Evolutionary conservation across 2,329 filamentous ascomycete genomes (phyloP).

Genomic region (Fusarium phyllophilum): DNA sequence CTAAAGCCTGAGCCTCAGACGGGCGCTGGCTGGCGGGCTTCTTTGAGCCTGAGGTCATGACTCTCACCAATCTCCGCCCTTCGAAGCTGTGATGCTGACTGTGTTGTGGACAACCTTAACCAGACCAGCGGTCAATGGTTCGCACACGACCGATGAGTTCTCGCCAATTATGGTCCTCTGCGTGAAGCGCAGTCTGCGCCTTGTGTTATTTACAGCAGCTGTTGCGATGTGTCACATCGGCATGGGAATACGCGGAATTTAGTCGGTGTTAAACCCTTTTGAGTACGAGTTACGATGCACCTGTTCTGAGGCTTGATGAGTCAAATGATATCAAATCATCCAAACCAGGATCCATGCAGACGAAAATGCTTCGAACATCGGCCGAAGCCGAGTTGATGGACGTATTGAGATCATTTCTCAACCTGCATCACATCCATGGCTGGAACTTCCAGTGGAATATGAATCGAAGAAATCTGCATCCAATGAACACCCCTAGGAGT

Average conservation of each 20-base stretch:
- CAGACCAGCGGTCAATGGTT: constrained; percentile 34
- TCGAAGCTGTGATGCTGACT: constrained; percentile 27
- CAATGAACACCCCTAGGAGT: constrained; percentile 4
- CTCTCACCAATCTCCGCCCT: constrained; percentile 30
- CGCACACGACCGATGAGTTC: constrained; percentile 9
- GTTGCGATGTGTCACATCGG: background rate
- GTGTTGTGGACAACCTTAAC: constrained; percentile 35
- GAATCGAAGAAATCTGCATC: constrained; percentile 18
- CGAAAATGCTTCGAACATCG: constrained; percentile 9
- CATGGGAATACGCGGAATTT: constrained; percentile 20
- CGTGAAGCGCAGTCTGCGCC: constrained; percentile 15
- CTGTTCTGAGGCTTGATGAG: constrained; percentile 7
- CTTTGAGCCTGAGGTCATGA: background rate
- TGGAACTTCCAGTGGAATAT: constrained; percentile 20
- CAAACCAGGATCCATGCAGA: constrained; percentile 2
- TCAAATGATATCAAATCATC: constrained; percentile 1
- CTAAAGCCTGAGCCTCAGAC: background rate
- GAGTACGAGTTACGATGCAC: constrained; percentile 7
- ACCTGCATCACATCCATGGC: constrained; percentile 5
- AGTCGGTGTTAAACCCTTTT: constrained; percentile 10
- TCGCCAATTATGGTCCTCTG: constrained; percentile 4
- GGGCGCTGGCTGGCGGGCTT: constrained; percentile 18
- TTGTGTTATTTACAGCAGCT: constrained; percentile 6
- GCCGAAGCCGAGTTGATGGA: constrained; percentile 10
- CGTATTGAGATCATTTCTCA: constrained; percentile 11